Base-by-base conservation (phyloP, 2,329 filamentous ascomycete species). In the Magnaporthiopsis incrustans region DNA sequence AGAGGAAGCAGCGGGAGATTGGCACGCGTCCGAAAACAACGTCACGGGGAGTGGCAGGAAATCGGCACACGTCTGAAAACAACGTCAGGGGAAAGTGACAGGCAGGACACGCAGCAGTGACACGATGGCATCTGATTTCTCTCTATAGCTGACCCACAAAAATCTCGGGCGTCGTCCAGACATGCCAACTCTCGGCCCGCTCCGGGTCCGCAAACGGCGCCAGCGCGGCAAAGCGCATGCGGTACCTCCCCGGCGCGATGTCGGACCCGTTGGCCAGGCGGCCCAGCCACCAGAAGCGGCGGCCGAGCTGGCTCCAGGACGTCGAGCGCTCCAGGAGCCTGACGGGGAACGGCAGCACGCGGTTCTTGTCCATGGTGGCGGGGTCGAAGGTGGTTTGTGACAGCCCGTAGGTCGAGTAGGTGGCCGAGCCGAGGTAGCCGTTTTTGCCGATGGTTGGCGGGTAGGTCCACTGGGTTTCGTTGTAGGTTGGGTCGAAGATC, bases 231-330 rank as follows among this genome's bases (percentile, higher is more conserved):
- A 67, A 57, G 33, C 65, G 60, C 63, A 65, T 5, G 73, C 35
- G 14, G 71, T 77, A 65, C 70, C 67, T 56, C 71, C 73, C 25
- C 73, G 74, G 50, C 72, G 69, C 35, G 73, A 70, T 58, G 68
- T 68, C 65, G 73, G 78, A 44, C 70, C 76, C 67, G 53, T 69
- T 68, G 59, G 62, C 67, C 18, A 69, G 60, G 1, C 64, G 63
- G 18, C 67, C 67, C 14, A 68, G 61, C 67, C 67, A 69, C 67
- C 66, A 66, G 26, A 62, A 69, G 30, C 64, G 56, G 64, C 61
- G 57, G 14, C 66, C 64, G 59, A 67, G 64, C 53, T 69, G 67
- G 32, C 35, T 61, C 60, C 67, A 67, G 27, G 66, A 63, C 12
- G 65, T 57, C 14, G 66, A 64, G 62, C 68, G 69, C 15, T 67